phyloP scores from a whole-genome alignment of 2,329 filamentous ascomycete genomes.

The Seiridium unicorne region DNA sequence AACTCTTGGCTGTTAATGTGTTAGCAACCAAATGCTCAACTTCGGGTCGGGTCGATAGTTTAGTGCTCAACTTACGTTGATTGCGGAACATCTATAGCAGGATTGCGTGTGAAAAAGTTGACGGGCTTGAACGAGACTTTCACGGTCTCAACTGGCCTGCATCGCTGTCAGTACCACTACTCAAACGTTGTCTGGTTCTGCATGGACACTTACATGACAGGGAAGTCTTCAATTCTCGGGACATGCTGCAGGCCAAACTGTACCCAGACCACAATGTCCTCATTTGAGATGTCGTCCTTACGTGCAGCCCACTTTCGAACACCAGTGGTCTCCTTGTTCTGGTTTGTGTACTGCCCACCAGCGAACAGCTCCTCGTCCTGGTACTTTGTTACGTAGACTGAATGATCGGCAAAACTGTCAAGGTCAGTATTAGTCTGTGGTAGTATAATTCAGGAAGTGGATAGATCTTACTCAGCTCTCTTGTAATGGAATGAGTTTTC shows the following conservation, averaged over 20 bases:
- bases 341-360: slow-evolving; percentile 6
- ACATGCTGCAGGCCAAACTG: slow-evolving; percentile 4
- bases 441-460: background rate
- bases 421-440: background rate
- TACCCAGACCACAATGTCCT: slow-evolving; percentile 4
- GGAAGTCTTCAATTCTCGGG: slow-evolving; percentile 7
- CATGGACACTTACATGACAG: background rate
- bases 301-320: slow-evolving; percentile 5
- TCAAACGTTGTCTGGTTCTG: background rate
- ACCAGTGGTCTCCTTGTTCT: slow-evolving; percentile 4
- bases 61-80: background rate
- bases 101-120: slow-evolving; percentile 7
- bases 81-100: slow-evolving; percentile 6
- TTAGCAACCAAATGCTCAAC: background rate
- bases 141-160: slow-evolving; percentile 6
- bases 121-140: slow-evolving; percentile 4
- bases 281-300: background rate
- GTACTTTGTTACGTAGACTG: slow-evolving; percentile 6
- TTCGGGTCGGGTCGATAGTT: too few relatives aligned
- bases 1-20: slow-evolving; percentile 1
- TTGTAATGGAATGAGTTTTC: slow-evolving; percentile 20
- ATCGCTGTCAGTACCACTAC: background rate
- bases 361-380: slow-evolving; percentile 4
- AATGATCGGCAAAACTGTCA: slow-evolving; percentile 4
- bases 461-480: slow-evolving; percentile 18